Evolutionary conservation across 352 stramenopile genomes (phyloP).

Genomic region (Elongisporangium anandrum): DNA sequence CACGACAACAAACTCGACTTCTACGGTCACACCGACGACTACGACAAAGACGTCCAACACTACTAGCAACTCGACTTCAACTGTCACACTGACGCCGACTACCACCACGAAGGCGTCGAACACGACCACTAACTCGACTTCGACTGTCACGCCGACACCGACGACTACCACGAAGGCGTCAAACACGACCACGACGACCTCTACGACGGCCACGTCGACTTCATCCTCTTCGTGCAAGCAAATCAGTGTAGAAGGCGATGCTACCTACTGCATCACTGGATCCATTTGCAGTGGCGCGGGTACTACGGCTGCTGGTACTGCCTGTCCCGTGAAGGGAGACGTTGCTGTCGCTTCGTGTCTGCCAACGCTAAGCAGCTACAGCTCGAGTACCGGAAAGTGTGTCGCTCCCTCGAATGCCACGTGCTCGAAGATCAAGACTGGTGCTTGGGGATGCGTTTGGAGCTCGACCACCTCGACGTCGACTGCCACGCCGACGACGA

Average conservation of each 20-base stretch:
- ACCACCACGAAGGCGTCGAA: neutral
- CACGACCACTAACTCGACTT: neutral
- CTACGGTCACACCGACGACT: neutral
- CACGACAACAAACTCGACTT: neutral
- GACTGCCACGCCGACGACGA: neutral
- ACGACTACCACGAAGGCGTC: neutral
- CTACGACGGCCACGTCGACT: neutral
- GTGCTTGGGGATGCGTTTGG: slow-evolving; percentile 55
- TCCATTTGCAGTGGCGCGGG: slow-evolving; percentile 38
- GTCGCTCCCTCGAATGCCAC: slow-evolving; percentile 29
- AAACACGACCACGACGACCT: neutral
- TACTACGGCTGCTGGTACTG: slow-evolving; percentile 14
- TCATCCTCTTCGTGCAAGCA: neutral
- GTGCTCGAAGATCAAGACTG: slow-evolving; percentile 45
- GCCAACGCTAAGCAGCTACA: slow-evolving; percentile 37
- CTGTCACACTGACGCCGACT: neutral
- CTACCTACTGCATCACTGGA: slow-evolving; percentile 45
- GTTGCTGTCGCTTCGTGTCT: slow-evolving; percentile 39
- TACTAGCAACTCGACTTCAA: neutral
- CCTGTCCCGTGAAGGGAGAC: slow-evolving; percentile 35
- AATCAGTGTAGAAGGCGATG: slow-evolving; percentile 39
- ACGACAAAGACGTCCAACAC: neutral
- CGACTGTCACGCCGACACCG: neutral
- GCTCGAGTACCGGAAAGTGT: slow-evolving; percentile 28
- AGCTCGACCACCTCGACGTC: neutral